Evolutionary conservation across 2,329 filamentous ascomycete genomes (phyloP), one percentile per base, ranked within the genome.

Genomic region (Cercospora brassicicola): DNA sequence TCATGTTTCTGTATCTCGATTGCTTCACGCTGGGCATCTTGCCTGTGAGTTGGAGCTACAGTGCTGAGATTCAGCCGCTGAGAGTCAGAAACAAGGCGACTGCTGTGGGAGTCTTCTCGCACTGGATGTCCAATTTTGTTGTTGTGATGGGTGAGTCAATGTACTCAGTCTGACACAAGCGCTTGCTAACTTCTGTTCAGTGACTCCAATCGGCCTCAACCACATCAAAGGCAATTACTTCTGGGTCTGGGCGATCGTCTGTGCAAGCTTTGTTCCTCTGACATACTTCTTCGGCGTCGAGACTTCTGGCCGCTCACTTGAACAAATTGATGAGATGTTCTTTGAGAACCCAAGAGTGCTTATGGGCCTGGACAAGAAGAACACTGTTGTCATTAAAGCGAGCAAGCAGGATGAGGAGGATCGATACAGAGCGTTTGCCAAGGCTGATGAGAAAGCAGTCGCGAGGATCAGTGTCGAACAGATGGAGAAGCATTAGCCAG

Each of bases 191-290:
- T n/a, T 45, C 5, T 11, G n/a, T 23, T 39, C 42, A 45, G 53
- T 65, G 7, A 72, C 71, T 15, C 73, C 72, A 2, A 73, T 74
- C 20, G 76, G 74, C 28, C 67, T 77, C 42, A 65, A 72, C 48
- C 67, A 63, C 36, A 79, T 77, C 20, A 69, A 70, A 2, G 87
- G 84, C 80, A 82, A 81, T 66, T 87, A 84, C 61, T 88, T 83
- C 78, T 81, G 86, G 60, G 81, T 87, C 72, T 89, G 85, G 77
- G 83, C 84, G 2, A 81, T 82, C 18, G 81, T 86, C 71, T 87
- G 86, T 75, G 84, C 82, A 18, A 73, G 72, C 1, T 85, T 85
- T 67, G 75, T 85, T 0, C 83, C 83, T 0, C 78, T 82, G 9
- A 77, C 83, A 3, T 83, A 83, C 69, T 74, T 76, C 66, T 77